phyloP scores from a whole-genome alignment of 306 rosid species.

The Inga oerstediana region DNA sequence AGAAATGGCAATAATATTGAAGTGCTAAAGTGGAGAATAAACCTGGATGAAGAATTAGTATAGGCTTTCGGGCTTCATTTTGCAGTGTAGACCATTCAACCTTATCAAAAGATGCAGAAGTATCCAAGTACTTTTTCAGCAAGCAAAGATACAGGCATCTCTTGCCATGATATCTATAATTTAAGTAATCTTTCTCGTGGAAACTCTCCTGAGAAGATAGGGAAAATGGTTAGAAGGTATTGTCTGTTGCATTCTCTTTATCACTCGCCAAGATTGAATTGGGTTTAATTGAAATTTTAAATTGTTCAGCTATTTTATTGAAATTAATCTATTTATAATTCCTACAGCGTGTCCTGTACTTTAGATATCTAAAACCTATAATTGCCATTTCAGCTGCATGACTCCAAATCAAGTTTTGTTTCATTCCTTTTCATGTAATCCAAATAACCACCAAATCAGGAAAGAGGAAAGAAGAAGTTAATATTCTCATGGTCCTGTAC shows the following conservation, averaged over 20 bases:
- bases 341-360: background rate
- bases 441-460: background rate
- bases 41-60: slow-evolving; percentile 78
- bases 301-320: background rate
- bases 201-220: slow-evolving; percentile 73
- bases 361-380: background rate
- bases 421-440: background rate
- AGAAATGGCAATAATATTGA: background rate
- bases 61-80: slow-evolving; percentile 85
- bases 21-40: slow-evolving; percentile 24
- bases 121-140: slow-evolving; percentile 67
- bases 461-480: background rate
- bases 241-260: background rate
- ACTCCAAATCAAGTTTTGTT: background rate
- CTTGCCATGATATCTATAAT: slow-evolving; percentile 85
- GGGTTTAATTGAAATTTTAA: background rate
- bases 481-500: background rate
- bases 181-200: slow-evolving; percentile 91
- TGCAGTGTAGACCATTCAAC: slow-evolving; percentile 87
- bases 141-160: slow-evolving; percentile 83
- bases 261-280: background rate
- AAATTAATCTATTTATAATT: background rate
- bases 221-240: background rate
- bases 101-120: slow-evolving; percentile 56
- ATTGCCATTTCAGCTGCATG: background rate